These are phyloP conservation scores for Mesembryanthemum crystallinum DNA, from an alignment of 148 eudicot genomes.

Conservation along the genomic window DNA sequence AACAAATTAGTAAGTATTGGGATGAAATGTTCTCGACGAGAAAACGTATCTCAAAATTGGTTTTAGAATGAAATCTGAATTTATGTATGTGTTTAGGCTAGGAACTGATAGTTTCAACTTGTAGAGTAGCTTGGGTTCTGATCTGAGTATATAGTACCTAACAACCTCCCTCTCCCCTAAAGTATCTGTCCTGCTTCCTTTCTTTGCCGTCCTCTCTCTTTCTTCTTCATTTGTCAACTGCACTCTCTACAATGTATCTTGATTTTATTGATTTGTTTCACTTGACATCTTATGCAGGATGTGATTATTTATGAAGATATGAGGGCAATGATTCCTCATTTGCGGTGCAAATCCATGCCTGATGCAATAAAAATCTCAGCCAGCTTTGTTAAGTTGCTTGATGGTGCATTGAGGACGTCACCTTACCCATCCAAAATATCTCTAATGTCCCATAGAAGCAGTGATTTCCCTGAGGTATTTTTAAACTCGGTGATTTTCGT, in stretches of 20 bases:
- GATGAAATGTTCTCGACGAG: background rate
- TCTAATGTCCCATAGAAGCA: constrained; percentile 13
- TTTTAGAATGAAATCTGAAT: background rate
- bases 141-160: background rate
- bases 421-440: constrained; percentile 10
- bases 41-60: background rate
- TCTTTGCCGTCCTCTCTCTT: background rate
- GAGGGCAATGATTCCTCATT: background rate
- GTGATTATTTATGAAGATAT: constrained; percentile 18
- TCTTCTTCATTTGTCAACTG: background rate
- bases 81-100: background rate
- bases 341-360: constrained; percentile 11
- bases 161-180: background rate
- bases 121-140: background rate
- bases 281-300: constrained; percentile 12
- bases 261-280: background rate
- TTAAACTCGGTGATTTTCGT: too few relatives aligned
- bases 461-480: constrained; percentile 28
- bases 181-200: background rate
- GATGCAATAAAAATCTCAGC: constrained; percentile 10
- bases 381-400: constrained; percentile 13
- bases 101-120: background rate
- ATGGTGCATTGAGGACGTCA: constrained; percentile 17
- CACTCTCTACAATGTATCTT: background rate
- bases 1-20: constrained; percentile 8